phyloP scores from a whole-genome alignment of 2,329 filamentous ascomycete species.

The Sarocladium kiliense region DNA sequence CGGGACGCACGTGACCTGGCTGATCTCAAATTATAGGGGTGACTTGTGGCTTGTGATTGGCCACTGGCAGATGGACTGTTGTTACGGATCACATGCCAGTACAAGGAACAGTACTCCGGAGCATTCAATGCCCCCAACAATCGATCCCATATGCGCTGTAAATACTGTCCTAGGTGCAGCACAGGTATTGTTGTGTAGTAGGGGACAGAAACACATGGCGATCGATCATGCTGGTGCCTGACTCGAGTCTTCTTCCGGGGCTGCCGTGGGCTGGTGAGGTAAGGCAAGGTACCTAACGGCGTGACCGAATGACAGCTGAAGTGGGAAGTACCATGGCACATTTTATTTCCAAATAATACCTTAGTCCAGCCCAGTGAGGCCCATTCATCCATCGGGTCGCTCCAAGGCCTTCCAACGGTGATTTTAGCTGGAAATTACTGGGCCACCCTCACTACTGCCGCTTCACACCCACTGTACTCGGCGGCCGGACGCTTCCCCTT shows the following conservation, averaged over 20 bases:
- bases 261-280: neutral
- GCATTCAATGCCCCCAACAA: neutral
- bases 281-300: neutral
- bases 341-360: no score
- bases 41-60: neutral
- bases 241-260: neutral
- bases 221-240: neutral
- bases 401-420: neutral
- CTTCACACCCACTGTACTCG: constrained; percentile 1
- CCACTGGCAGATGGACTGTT: neutral
- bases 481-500: constrained; percentile 6
- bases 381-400: neutral
- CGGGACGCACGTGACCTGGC: neutral
- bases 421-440: constrained; percentile 1
- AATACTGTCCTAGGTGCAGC: neutral
- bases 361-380: no score
- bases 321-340: neutral
- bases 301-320: neutral
- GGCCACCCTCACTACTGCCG: neutral
- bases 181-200: no score
- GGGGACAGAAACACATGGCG: neutral
- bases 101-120: neutral
- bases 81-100: constrained; percentile 1
- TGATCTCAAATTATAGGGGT: neutral
- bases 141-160: neutral